phyloP scores from a whole-genome alignment of 2,329 filamentous ascomycete species.

The Fusarium pseudoanthophilum region DNA sequence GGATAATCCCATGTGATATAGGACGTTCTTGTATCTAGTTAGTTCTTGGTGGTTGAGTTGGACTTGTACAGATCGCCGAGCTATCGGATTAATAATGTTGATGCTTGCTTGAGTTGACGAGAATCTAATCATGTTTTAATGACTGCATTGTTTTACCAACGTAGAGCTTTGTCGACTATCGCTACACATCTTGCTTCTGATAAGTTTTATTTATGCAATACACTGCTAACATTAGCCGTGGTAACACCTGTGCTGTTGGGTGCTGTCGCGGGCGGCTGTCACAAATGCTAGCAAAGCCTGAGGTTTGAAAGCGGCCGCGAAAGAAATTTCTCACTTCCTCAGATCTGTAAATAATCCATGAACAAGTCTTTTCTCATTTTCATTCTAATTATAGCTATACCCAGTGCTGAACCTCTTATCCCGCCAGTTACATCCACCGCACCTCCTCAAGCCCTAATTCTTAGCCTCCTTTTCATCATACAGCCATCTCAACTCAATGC shows the following conservation, averaged over 20 bases:
- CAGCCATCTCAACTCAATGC: no score
- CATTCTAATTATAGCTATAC: no score
- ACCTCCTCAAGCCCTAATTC: neutral
- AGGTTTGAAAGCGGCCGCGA: neutral
- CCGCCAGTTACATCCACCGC: no score
- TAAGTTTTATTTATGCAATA: fast-evolving
- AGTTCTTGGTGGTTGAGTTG: neutral
- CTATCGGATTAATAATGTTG: neutral
- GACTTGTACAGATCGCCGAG: neutral
- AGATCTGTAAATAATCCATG: fast-evolving
- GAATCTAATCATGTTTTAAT: no score
- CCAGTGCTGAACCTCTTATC: neutral
- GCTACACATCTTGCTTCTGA: fast-evolving
- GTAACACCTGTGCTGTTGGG: neutral
- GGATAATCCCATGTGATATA: neutral
- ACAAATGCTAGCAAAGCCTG: neutral
- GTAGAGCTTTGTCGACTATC: neutral
- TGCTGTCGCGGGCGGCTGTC: neutral
- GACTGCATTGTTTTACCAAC: neutral
- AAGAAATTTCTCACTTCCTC: neutral
- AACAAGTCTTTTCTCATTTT: neutral
- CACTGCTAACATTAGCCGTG: no score
- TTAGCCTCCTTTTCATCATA: no score
- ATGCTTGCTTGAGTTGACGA: neutral
- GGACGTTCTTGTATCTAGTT: neutral